Evolutionary conservation across 306 rosid genomes (phyloP).

Genomic region (Crotalaria pallida): DNA sequence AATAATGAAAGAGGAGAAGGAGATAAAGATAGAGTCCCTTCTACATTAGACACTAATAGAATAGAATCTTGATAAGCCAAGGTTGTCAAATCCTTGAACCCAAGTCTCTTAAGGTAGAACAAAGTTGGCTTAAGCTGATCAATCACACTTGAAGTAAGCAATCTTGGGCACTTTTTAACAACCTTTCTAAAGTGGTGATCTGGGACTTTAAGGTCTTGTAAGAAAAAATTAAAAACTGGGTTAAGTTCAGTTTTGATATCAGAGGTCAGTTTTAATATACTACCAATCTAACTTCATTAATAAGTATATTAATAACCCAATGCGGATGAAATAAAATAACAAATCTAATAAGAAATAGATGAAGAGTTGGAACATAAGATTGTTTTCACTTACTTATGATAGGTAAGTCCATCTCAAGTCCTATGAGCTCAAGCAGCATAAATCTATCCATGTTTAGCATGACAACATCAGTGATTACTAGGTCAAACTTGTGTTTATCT

Average conservation of each 20-base stretch:
- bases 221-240: slow-evolving; percentile 71
- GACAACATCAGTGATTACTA: slow-evolving; percentile 91
- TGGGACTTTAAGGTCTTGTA: slow-evolving; percentile 57
- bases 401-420: slow-evolving; percentile 98
- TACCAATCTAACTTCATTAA: neutral
- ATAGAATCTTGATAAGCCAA: slow-evolving; percentile 67
- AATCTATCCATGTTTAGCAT: slow-evolving; percentile 99
- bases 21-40: slow-evolving; percentile 64
- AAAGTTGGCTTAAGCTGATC: slow-evolving; percentile 81
- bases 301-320: neutral
- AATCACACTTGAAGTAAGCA: slow-evolving; percentile 65
- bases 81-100: slow-evolving; percentile 52
- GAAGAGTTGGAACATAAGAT: neutral
- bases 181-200: slow-evolving; percentile 50
- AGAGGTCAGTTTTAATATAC: slow-evolving; percentile 54
- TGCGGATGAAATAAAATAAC: neutral
- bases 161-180: slow-evolving; percentile 72
- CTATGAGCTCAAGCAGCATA: slow-evolving; percentile 88
- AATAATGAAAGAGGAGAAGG: no score
- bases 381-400: slow-evolving; percentile 67
- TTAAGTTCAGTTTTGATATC: slow-evolving; percentile 51
- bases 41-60: slow-evolving; percentile 74
- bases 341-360: neutral
- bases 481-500: slow-evolving; percentile 62
- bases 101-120: slow-evolving; percentile 69